These are phyloP conservation scores for Cochlearia excelsa DNA, from an alignment of 345 rosid species.

Conservation along the genomic window DNA sequence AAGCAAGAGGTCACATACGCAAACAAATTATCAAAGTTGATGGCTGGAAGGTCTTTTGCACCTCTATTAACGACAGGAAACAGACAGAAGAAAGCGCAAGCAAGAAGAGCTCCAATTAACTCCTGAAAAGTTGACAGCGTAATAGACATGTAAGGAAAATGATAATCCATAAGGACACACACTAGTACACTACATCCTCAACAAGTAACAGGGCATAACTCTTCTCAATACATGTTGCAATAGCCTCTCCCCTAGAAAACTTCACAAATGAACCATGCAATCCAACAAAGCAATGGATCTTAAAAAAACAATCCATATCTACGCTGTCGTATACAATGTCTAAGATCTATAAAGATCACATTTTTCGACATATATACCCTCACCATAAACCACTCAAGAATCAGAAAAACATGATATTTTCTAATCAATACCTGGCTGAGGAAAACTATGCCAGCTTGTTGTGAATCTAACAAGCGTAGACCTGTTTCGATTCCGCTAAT, in stretches of 20 bases:
- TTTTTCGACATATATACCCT: neutral
- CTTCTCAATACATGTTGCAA: neutral
- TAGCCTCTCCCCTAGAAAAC: neutral
- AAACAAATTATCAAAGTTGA: slow-evolving; percentile 82
- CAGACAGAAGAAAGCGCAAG: slow-evolving; percentile 81
- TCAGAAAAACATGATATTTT: neutral
- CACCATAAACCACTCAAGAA: neutral
- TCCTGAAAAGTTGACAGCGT: slow-evolving; percentile 50
- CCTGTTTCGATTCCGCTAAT: slow-evolving; percentile 39
- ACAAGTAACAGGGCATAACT: slow-evolving; percentile 14
- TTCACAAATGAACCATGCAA: slow-evolving; percentile 1
- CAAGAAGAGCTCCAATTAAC: slow-evolving; percentile 77
- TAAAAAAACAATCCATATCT: neutral
- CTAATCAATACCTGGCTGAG: slow-evolving; percentile 63
- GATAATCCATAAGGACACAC: slow-evolving; percentile 13
- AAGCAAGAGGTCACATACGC: slow-evolving; percentile 58
- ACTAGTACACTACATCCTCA: slow-evolving; percentile 11
- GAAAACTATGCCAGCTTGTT: slow-evolving; percentile 69
- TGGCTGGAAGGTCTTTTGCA: slow-evolving; percentile 60
- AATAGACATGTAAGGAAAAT: slow-evolving; percentile 2
- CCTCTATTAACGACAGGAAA: slow-evolving; percentile 61
- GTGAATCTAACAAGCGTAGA: slow-evolving; percentile 59
- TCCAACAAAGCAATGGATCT: neutral
- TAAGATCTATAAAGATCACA: neutral
- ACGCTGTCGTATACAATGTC: neutral